Percentiles rank a stretch among this genome's conserved stretches.
Conservation (phyloP, 371 early-diverging fungal species). For the Mortierella sp. region DNA sequence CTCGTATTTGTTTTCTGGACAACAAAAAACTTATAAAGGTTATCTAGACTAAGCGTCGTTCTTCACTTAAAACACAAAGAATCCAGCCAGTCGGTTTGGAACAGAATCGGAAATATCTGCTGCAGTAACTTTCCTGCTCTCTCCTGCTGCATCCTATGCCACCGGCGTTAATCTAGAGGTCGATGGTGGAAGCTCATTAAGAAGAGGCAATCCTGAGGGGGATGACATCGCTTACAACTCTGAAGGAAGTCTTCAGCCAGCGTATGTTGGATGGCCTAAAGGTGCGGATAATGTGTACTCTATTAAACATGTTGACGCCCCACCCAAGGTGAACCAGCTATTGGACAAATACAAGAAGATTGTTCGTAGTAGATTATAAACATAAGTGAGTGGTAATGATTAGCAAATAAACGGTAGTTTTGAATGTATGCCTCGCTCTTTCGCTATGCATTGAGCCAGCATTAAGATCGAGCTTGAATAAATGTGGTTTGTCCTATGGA, state of each 20-base stretch:
- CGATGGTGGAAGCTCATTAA: slow-evolving; percentile 54
- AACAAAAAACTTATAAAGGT: neutral
- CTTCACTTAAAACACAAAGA: slow-evolving; percentile 25
- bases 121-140: slow-evolving; percentile 61
- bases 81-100: slow-evolving; percentile 62
- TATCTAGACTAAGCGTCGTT: neutral
- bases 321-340: slow-evolving; percentile 37
- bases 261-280: slow-evolving; percentile 54
- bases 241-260: slow-evolving; percentile 46
- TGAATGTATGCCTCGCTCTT: neutral
- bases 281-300: slow-evolving; percentile 46
- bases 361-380: slow-evolving; percentile 18
- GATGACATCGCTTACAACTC: slow-evolving; percentile 46
- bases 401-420: neutral
- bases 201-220: slow-evolving; percentile 50
- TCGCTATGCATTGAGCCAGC: no score
- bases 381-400: neutral
- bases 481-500: no score
- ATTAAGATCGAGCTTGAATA: no score
- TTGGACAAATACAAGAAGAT: slow-evolving; percentile 46
- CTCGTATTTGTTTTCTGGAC: neutral
- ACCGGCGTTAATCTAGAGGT: slow-evolving; percentile 59
- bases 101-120: slow-evolving; percentile 66
- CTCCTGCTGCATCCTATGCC: slow-evolving; percentile 62
- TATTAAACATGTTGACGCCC: slow-evolving; percentile 53